Conservation (phyloP, 2,329 filamentous ascomycete species). For the Ceratocystis destructans region DNA sequence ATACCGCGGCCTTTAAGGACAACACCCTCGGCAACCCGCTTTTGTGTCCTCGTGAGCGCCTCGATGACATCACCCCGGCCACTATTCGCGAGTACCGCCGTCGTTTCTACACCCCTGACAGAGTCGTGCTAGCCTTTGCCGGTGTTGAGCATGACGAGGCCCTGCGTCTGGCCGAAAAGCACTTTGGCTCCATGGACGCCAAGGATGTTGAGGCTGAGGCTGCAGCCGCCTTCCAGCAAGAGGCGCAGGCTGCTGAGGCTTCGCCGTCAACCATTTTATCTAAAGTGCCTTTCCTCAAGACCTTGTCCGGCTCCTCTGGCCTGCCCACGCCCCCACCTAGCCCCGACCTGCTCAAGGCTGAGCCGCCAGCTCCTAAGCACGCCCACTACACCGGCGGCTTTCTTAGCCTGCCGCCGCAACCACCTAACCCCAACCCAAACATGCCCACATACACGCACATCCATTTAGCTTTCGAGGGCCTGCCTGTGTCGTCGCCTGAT, state of each 20-base stretch:
- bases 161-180: constrained; percentile 62
- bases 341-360: constrained; percentile 26
- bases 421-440: constrained; percentile 62
- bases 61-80: constrained; percentile 57
- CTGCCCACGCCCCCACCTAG: constrained; percentile 31
- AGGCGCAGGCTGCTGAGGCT: constrained; percentile 43
- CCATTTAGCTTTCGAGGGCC: constrained; percentile 87
- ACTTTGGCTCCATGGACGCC: constrained; percentile 78
- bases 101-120: constrained; percentile 74
- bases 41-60: constrained; percentile 73
- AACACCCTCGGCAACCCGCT: constrained; percentile 93
- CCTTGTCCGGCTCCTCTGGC: constrained; percentile 58
- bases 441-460: constrained; percentile 78
- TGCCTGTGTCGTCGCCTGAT: constrained; percentile 78
- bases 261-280: constrained; percentile 54
- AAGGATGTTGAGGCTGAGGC: constrained; percentile 23
- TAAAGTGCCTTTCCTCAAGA: constrained; percentile 81
- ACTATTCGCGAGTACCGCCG: constrained; percentile 68
- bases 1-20: constrained; percentile 89
- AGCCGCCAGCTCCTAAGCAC: constrained; percentile 53
- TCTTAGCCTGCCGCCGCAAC: constrained; percentile 67
- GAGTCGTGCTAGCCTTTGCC: constrained; percentile 89
- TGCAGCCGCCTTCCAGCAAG: constrained; percentile 32
- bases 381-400: constrained; percentile 75
- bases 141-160: constrained; percentile 74